Base-by-base conservation (phyloP, 192 early-diverging fungal species). In the Coemansia sp. region DNA sequence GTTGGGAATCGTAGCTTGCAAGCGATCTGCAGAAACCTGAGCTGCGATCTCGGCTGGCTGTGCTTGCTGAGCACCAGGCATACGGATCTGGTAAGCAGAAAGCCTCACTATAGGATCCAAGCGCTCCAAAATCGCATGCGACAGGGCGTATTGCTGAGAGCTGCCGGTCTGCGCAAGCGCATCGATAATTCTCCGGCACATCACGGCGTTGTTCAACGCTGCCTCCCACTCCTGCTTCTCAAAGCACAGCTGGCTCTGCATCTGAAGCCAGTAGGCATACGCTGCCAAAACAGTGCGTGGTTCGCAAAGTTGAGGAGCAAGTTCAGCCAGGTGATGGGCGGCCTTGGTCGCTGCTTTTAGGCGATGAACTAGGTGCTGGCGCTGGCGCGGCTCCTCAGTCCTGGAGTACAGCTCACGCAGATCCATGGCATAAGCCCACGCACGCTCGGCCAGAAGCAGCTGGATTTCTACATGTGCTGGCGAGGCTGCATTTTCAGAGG, bases 381-480 rank as follows among this genome's bases (percentile, higher is more conserved):
- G 58, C 56, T 76, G 73, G 18, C 73, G 67, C 12, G 73, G 63
- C 58, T 76, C 73, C 47, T 76, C 73, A 9, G 73, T 76, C 48
- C 67, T 57, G 31, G 66, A 49, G 48, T 66, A 58, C 51, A 59
- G 63, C 59, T 76, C 73, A 51, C 68, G 66, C 3, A 76, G 62
- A 28, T 76, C 63, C 73, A 76, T 76, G 12, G 73, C 66, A 40
- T 56, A 70, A 2, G 73, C 73, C 73, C 73, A 76, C 5, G 73
- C 68, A 14, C 73, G 66, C 64, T 76, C 73, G 2, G 67, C 59
- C 41, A 71, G 62, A 3, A 76, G 60, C 12, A 76, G 41, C 31
- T 69, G 60, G 16, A 71, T 47, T 23, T 76, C 73, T 2, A 76
- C 36, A 28, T 76, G 73, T 46, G 36, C 60, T 37, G 60, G 31